Evolutionary conservation across 306 rosid species (phyloP).

Genomic region (Cucurbita argyrosperma): DNA sequence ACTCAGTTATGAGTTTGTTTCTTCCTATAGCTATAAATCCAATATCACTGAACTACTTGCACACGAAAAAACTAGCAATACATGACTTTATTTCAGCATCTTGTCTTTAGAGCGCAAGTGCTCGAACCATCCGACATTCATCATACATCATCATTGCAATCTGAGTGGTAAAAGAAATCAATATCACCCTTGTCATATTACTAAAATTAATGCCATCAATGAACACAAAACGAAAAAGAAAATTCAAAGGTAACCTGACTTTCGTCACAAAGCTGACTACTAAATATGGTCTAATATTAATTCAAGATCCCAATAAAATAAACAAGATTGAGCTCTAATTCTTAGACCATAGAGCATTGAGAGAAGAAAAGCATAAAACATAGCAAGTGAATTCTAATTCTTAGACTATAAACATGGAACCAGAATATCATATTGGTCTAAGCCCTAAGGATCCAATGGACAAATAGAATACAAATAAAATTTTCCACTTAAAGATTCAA

Average conservation of each 20-base stretch:
- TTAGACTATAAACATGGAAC: background rate
- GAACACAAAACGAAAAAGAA: background rate
- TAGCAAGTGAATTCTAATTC: background rate
- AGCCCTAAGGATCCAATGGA: background rate
- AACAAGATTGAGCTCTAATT: background rate
- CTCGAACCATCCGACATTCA: constrained; percentile 68
- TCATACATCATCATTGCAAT: constrained; percentile 96
- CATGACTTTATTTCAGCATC: constrained; percentile 36
- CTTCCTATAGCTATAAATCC: constrained; percentile 6
- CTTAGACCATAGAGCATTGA: background rate
- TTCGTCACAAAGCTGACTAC: background rate
- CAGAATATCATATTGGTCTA: background rate
- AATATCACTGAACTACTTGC: constrained; percentile 18
- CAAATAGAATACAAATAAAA: background rate
- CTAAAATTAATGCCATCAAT: constrained; percentile 12
- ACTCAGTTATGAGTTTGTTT: background rate
- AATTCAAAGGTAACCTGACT: background rate
- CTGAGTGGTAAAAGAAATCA: constrained; percentile 75
- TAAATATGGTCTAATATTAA: background rate
- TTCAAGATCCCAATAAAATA: background rate
- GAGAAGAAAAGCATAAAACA: background rate
- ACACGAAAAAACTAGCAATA: constrained; percentile 10
- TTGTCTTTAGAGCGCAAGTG: constrained; percentile 30
- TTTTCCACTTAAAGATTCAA: background rate
- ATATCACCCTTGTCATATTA: constrained; percentile 32